Percentiles rank a stretch among this genome's conserved stretches.
These are phyloP conservation scores for Lentinus brumalis DNA, from an alignment of 768 basidiomycete genomes.

Conservation along the genomic window DNA sequence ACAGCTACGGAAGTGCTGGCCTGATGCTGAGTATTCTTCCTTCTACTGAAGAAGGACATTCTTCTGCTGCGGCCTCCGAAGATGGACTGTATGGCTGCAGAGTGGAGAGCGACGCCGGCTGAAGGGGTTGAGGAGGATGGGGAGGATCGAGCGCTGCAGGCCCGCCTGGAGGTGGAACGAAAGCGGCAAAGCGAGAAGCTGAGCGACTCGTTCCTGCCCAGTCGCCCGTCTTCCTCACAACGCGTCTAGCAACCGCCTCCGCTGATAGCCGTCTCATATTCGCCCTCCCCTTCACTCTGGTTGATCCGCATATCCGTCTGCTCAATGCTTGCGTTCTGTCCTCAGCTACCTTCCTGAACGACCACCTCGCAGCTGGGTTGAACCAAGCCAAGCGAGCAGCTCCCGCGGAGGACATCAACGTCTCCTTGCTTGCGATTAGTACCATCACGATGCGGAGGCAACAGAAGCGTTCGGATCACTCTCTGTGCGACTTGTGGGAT, in stretches of 20 bases:
- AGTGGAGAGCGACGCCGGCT: conserved; percentile 2
- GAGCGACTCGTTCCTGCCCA: conserved; percentile 12
- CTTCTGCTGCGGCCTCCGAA: conserved; percentile 61
- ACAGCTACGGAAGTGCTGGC: conserved; percentile 47
- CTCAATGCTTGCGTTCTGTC: neutral
- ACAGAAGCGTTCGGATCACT: too few relatives aligned
- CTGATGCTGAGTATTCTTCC: conserved; percentile 59
- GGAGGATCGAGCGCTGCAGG: conserved; percentile 19
- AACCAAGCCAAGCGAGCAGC: neutral
- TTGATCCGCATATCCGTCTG: neutral
- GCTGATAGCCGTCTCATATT: conserved; percentile 24
- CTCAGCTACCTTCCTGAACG: neutral
- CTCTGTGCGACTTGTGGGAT: too few relatives aligned
- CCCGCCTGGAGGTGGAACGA: conserved; percentile 23
- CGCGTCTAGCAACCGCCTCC: conserved; percentile 26
- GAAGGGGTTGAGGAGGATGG: conserved; percentile 3
- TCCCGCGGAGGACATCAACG: neutral
- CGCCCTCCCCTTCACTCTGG: neutral
- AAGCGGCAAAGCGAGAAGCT: conserved; percentile 16
- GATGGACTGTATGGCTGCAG: conserved; percentile 68
- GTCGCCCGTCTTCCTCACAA: conserved; percentile 15
- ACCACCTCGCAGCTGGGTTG: neutral
- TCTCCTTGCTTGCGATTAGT: too few relatives aligned
- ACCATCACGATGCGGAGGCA: too few relatives aligned
- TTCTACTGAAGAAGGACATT: conserved; percentile 95